Percentiles rank a stretch among this genome's conserved stretches.
Conservation (phyloP, 352 stramenopile genomes). For the Elongisporangium senticosum region DNA sequence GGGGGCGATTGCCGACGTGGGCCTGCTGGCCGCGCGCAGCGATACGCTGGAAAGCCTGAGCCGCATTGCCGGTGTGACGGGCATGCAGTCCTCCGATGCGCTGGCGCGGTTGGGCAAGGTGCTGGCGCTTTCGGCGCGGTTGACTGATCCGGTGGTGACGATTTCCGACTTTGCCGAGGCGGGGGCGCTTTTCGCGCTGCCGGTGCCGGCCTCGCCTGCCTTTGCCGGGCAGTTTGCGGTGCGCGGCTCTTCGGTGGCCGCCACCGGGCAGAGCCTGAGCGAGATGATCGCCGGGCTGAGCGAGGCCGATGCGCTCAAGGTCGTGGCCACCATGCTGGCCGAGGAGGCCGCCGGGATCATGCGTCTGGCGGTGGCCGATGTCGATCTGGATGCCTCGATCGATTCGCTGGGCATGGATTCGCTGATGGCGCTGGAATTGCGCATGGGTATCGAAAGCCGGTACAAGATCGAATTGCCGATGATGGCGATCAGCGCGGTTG, state of each 20-base stretch:
- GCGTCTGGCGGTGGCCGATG: slow-evolving; percentile 4
- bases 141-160: slow-evolving; percentile 5
- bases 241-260: slow-evolving; percentile 3
- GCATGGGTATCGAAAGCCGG: slow-evolving; percentile 5
- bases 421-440: slow-evolving; percentile 5
- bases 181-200: slow-evolving; percentile 4
- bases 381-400: slow-evolving; percentile 5
- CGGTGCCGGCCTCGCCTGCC: slow-evolving; percentile 3
- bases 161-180: slow-evolving; percentile 5
- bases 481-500: slow-evolving; percentile 4
- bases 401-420: slow-evolving; percentile 5
- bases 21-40: slow-evolving; percentile 3
- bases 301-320: slow-evolving; percentile 4
- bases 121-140: slow-evolving; percentile 4
- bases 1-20: slow-evolving; percentile 4
- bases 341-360: slow-evolving; percentile 4
- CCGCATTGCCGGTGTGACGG: slow-evolving; percentile 4
- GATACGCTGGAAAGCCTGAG: slow-evolving; percentile 5
- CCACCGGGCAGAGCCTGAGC: slow-evolving; percentile 4
- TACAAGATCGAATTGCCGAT: slow-evolving; percentile 6
- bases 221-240: slow-evolving; percentile 5
- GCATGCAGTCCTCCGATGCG: slow-evolving; percentile 4
- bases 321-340: slow-evolving; percentile 4
- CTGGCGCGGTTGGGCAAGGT: slow-evolving; percentile 4
- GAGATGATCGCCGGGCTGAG: slow-evolving; percentile 4